These are phyloP conservation scores for Ogataea populi-albae DNA, from an alignment of 805 yeast genomes.

Conservation along the genomic window DNA sequence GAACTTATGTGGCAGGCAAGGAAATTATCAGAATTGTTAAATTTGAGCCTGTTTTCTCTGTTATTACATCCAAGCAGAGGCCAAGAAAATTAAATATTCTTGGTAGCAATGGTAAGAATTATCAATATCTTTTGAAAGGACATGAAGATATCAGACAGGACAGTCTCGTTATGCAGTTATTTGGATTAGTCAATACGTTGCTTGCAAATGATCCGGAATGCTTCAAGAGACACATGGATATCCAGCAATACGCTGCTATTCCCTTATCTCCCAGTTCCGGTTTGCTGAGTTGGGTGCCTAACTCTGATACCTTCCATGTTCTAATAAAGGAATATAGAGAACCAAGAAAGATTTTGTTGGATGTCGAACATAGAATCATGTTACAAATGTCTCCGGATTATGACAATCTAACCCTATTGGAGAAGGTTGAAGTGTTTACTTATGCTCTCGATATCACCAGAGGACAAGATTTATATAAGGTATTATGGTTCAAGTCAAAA, in stretches of 20 bases:
- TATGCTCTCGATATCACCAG: constrained; percentile 93
- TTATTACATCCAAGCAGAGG: constrained; percentile 92
- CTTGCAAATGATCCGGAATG: constrained; percentile 90
- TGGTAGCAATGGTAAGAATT: constrained; percentile 92
- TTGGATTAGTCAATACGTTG: constrained; percentile 90
- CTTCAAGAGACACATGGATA: constrained; percentile 91
- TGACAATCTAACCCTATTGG: constrained; percentile 81
- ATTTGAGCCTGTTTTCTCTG: constrained; percentile 81
- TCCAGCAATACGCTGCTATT: constrained; percentile 88
- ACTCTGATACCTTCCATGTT: constrained; percentile 94
- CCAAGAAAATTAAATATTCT: constrained; percentile 78
- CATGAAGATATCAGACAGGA: constrained; percentile 99
- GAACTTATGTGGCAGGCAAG: constrained; percentile 84
- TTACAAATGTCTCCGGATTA: constrained; percentile 97
- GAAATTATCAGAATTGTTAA: constrained; percentile 67
- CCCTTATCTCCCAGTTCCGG: constrained; percentile 98
- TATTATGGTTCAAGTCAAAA: constrained; percentile 92
- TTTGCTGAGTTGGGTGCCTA: constrained; percentile 93
- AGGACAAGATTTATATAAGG: constrained; percentile 94
- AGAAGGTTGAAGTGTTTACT: constrained; percentile 94
- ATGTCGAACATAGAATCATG: constrained; percentile 94
- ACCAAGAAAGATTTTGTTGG: constrained; percentile 80
- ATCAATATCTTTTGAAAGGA: constrained; percentile 81
- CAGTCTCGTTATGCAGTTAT: constrained; percentile 94
- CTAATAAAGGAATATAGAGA: constrained; percentile 91